Evolutionary conservation across 1,284 basidiomycete genomes (phyloP), one percentile per base, ranked within the genome.

Genomic region (Irpex lacteus): DNA sequence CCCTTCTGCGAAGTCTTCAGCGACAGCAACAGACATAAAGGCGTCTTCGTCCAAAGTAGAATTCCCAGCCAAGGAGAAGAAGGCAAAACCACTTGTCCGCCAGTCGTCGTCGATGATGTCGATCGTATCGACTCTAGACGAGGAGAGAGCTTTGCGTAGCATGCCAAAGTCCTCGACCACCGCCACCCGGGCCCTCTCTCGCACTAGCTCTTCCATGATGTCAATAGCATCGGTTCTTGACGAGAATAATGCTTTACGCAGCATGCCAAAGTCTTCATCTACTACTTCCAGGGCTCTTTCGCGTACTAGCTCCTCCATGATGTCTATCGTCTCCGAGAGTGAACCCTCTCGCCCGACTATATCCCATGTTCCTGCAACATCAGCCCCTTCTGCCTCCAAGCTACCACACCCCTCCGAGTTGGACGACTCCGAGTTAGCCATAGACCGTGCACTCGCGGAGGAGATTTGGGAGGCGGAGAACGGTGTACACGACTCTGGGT

Each of bases 41-140:
- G 32, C 32, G 32, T 34, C 32, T 34, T 11, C 19, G 4, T 26
- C 19, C 15, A 19, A 54, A 54, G 52, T 11, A 19, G 21, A 54
- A 18, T 18, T 47, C 44, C 13, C 26, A 5, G 13, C 54, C 1
- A 32, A 36, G 32, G n/a, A 32, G 54, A 56, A 56, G 54, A 56
- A 26, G 9, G 11, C 54, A 5, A 36, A 32, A 36, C 54, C 54
- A 37, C 54, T 56, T 6, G 5, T 34, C 3, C 54, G 54, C 7
- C 11, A 56, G 54, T 56, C 54, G 8, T 56, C 54, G n/a, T 56
- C 54, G 13, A 56, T 56, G 54, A 56, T 56, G 54, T 56, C 54
- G 6, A 56, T 56, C 9, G 52, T 18, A n/a, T n/a, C n/a, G n/a
- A n/a, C n/a, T n/a, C n/a, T n/a, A 11, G 26, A 37, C 32, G 21